phyloP scores from a whole-genome alignment of 2,329 filamentous ascomycete genomes.

The Nemania abortiva region DNA sequence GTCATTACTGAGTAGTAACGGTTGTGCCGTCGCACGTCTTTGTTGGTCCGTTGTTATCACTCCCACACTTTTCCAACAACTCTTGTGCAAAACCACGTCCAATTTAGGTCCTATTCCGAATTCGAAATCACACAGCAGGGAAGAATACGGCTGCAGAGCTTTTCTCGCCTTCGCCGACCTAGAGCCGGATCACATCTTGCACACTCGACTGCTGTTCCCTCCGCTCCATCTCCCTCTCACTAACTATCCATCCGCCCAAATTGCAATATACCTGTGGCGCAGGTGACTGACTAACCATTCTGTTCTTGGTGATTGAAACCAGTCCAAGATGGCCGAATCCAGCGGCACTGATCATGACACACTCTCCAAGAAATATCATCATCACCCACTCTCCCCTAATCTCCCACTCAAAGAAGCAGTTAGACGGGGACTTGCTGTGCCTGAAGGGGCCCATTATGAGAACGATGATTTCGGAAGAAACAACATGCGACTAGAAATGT shows the following conservation, averaged over 20 bases:
- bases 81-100: not conserved
- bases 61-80: not conserved
- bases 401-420: conserved; percentile 18
- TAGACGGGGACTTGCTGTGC: conserved; percentile 12
- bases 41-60: not conserved
- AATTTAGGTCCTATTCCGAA: not conserved
- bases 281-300: not conserved
- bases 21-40: not conserved
- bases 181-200: not conserved
- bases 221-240: not conserved
- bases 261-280: not conserved
- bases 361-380: not conserved
- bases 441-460: not conserved
- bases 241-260: not conserved
- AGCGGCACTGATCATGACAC: not conserved
- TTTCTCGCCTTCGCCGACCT: not conserved
- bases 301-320: not conserved
- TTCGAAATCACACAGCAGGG: not conserved
- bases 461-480: not conserved
- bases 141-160: not conserved
- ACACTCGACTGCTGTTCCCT: not conserved
- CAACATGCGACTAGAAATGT: not conserved
- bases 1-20: not conserved
- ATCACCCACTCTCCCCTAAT: conserved; percentile 7
- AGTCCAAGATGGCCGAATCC: not conserved